Base-by-base conservation (phyloP, 352 stramenopile genomes). In the Thraustotheca clavata region DNA sequence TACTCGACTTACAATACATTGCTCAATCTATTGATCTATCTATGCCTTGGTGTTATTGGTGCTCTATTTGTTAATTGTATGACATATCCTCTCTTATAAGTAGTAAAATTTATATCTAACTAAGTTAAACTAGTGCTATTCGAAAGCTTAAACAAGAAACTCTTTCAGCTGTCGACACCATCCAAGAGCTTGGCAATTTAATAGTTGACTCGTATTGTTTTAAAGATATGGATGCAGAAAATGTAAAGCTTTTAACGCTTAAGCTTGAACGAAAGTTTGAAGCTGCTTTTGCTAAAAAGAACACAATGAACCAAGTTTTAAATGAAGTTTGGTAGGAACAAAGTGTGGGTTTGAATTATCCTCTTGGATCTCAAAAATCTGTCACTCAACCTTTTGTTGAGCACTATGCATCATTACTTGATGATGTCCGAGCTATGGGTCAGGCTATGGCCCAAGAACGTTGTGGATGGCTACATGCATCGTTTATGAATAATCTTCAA, bases 121-220 rank as follows among this genome's bases (percentile, higher is more conserved):
- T 2, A 31, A 2, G 2, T 35, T 11, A 31, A 52, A 24, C n/a
- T 41, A 88, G 79, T 70, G 83, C 77, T 2, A 89, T 87, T 50
- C 70, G 55, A 0, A 72, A 73, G 8, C 67, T 91, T 12, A 76
- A 76, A 9, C 57, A 72, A 3, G 79, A 91, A 50, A 85, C 77
- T 0, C 62, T 47, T 14, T 67, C 80, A 6, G 73, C 73, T 0
- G 76, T 75, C 4, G 76, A 75, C 0, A 80, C 88, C 48, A 76
- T 91, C 22, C 38, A 87, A 6, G 83, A 89, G 35, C 62, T 91
- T 29, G 74, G 89, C 9, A 89, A 91, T 57, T 73, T 91, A 61
- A 88, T 91, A 57, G 72, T 91, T 4, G 83, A 91, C 62, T 86
- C 80, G 38, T 91, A 91, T 72, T 91, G 83, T 62, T 91, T 91